Conservation (phyloP, 2,329 filamentous ascomycete genomes). For the Nakataea oryzae region DNA sequence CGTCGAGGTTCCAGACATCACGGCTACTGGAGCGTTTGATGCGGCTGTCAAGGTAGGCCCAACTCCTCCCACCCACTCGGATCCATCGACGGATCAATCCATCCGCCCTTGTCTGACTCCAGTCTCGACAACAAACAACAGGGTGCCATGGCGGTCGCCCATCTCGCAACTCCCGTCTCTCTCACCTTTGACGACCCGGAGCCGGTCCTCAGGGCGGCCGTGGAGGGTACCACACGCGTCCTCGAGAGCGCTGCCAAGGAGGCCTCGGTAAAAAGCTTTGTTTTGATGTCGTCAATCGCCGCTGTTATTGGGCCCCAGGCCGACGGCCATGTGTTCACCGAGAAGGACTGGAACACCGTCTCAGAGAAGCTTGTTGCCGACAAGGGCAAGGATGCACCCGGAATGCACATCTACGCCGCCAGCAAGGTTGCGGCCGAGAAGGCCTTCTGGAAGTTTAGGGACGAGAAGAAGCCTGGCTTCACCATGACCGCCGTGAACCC, state of each 20-base stretch:
- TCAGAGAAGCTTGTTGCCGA: conserved; percentile 7
- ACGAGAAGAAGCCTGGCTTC: conserved; percentile 24
- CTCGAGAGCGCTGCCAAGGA: conserved; percentile 11
- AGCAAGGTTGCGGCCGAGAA: conserved; percentile 20
- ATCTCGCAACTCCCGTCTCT: conserved; percentile 14
- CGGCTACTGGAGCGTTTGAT: conserved; percentile 11
- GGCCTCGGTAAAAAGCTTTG: conserved; percentile 12
- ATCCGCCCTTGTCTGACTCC: not conserved
- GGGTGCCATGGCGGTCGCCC: not conserved
- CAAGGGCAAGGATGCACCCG: conserved; percentile 10
- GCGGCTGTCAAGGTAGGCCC: conserved; percentile 8
- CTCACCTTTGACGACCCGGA: conserved; percentile 12
- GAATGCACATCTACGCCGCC: conserved; percentile 14
- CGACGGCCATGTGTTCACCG: conserved; percentile 9
- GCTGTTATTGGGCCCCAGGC: conserved; percentile 4
- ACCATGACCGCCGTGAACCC: conserved; percentile 28
- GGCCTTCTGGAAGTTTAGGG: conserved; percentile 21
- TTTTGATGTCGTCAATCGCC: conserved; percentile 14
- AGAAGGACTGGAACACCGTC: conserved; percentile 15
- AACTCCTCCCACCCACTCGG: not conserved
- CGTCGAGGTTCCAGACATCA: conserved; percentile 14
- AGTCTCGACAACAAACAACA: not conserved
- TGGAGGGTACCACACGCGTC: conserved; percentile 9
- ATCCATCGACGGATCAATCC: not conserved
- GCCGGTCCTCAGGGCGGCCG: conserved; percentile 10